Evolutionary conservation across 1,139 yeast species (phyloP).

Genomic region (Pichia sp.): DNA sequence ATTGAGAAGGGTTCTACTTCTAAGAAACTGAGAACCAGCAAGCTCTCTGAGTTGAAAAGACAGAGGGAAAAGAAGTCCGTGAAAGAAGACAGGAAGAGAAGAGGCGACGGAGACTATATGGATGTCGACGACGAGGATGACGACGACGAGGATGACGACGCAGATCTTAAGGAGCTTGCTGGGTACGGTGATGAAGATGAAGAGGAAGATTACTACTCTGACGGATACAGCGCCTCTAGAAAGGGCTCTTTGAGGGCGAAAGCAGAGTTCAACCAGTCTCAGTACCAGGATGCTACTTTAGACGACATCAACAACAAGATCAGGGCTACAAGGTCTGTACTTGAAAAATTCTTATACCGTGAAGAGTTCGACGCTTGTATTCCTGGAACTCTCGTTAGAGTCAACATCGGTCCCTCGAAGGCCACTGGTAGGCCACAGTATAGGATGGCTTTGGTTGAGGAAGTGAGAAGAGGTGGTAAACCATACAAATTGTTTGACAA

Average conservation of each 20-base stretch:
- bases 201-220: conserved; percentile 28
- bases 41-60: conserved; percentile 77
- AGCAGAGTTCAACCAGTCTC: conserved; percentile 26
- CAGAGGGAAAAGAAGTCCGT: conserved; percentile 68
- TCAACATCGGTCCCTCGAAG: conserved; percentile 70
- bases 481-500: conserved; percentile 52
- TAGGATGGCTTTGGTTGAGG: conserved; percentile 78
- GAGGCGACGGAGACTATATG: conserved; percentile 31
- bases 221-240: conserved; percentile 32
- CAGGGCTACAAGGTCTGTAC: conserved; percentile 70
- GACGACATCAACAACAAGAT: conserved; percentile 60
- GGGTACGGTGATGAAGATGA: conserved; percentile 25
- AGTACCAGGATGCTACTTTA: conserved; percentile 38
- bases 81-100: conserved; percentile 28
- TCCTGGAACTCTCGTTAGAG: conserved; percentile 72
- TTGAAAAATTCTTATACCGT: conserved; percentile 73
- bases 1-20: conserved; percentile 28
- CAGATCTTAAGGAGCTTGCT: conserved; percentile 29
- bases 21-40: conserved; percentile 44
- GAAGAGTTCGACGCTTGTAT: conserved; percentile 71
- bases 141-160: conserved; percentile 41
- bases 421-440: conserved; percentile 64
- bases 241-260: conserved; percentile 29
- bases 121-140: conserved; percentile 40
- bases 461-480: conserved; percentile 43